Evolutionary conservation across 306 rosid genomes (phyloP).

Genomic region (Ochetophila trinervis): DNA sequence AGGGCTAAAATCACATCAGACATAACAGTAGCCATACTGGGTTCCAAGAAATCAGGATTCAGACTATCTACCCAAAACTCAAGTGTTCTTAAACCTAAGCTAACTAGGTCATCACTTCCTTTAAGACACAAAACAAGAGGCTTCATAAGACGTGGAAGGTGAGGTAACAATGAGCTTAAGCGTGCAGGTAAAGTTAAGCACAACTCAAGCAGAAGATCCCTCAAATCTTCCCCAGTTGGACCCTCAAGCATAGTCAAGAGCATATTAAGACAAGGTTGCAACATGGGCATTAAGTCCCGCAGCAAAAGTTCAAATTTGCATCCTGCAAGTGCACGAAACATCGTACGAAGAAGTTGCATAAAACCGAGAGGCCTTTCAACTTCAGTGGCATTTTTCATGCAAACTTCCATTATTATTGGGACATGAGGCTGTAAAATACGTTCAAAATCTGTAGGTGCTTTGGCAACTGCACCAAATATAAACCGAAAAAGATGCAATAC

Average conservation of each 20-base stretch:
- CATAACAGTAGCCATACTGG: slow-evolving; percentile 95
- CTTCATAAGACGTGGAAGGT: slow-evolving; percentile 93
- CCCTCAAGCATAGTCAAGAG: slow-evolving; percentile 94
- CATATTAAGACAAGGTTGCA: slow-evolving; percentile 97
- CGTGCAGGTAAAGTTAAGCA: slow-evolving; percentile 99
- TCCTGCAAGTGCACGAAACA: slow-evolving; percentile 82
- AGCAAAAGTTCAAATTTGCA: slow-evolving; percentile 93
- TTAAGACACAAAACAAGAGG: slow-evolving; percentile 90
- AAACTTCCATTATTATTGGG: slow-evolving; percentile 87
- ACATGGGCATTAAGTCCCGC: slow-evolving; percentile 83
- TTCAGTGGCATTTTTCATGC: slow-evolving; percentile 95
- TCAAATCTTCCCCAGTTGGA: slow-evolving; percentile 94
- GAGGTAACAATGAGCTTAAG: slow-evolving; percentile 84
- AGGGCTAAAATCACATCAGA: slow-evolving; percentile 88
- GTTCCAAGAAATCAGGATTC: slow-evolving; percentile 98
- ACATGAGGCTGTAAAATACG: slow-evolving; percentile 97
- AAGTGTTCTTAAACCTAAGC: slow-evolving; percentile 90
- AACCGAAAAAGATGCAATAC: slow-evolving; percentile 89
- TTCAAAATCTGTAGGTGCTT: slow-evolving; percentile 95
- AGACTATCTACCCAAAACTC: slow-evolving; percentile 99
- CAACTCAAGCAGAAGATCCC: slow-evolving; percentile 87
- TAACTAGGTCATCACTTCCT: slow-evolving; percentile 88
- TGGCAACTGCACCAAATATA: slow-evolving; percentile 90
- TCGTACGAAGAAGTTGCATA: slow-evolving; percentile 85
- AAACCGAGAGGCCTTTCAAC: slow-evolving; percentile 95